Evolutionary conservation across 2,329 filamentous ascomycete genomes (phyloP), one percentile per base, ranked within the genome.

Genomic region (Fusarium algeriense): DNA sequence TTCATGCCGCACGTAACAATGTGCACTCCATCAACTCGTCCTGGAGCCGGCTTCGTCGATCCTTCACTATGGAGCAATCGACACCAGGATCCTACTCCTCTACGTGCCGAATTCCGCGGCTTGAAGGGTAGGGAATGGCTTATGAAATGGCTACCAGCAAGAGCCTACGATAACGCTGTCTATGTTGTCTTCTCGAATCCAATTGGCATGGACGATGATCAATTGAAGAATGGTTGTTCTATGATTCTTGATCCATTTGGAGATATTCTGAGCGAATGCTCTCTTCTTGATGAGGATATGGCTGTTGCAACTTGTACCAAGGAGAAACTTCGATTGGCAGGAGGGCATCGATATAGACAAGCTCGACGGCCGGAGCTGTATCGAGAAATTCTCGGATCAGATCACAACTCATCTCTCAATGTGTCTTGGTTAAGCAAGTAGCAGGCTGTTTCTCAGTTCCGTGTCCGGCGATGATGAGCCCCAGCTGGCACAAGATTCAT

Each of bases 1-100:
- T 57, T 57, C 15, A 57, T 57, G 54, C 54, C 54, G 2, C 41
- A 49, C 5, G 54, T 57, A 7, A 57, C 54, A 14, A 57, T 57
- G 43, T 57, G 54, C 26, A 57, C 54, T 10, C 32, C 54, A 1
- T 57, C 54, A 38, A 57, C 54, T 13, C 54, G 43, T 1, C 54
- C 54, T 7, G 54, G 54, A 10, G 54, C 54, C 9, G 54, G 43
- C 1, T 57, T 57, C 8, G 54, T 50, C 1, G 23, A 50, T 30
- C 19, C 54, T 4, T 20, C 19, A 9, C 54, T 57, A 2, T 50
- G 53, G 54, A 10, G 7, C 3, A 50, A 23, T 23, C 43, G 43
- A 9, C 1, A 30, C 9, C 4, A 57, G 8, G 44, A 57, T 11
- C 54, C 54, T 2, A 57, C 43, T 3, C 20, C 54, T 38, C n/a